phyloP scores from a whole-genome alignment of 2,329 filamentous ascomycete genomes.

The Sphaerulina populicola region DNA sequence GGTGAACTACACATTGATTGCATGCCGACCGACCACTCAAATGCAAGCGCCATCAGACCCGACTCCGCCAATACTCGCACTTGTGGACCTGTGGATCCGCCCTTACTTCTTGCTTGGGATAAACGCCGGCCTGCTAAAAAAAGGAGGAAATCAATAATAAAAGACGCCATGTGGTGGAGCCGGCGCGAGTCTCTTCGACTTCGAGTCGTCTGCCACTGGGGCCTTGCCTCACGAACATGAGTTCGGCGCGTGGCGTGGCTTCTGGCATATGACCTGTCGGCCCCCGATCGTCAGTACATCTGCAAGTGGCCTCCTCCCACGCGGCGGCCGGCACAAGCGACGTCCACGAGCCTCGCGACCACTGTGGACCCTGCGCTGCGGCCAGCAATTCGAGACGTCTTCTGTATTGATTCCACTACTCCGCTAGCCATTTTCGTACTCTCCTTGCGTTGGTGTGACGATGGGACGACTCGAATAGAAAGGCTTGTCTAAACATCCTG shows the following conservation, averaged over 20 bases:
- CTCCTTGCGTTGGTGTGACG: conserved; percentile 2
- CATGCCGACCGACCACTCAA: not conserved
- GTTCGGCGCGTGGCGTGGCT: not conserved
- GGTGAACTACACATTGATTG: not conserved
- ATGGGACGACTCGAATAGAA: conserved; percentile 4
- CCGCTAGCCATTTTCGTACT: conserved; percentile 7
- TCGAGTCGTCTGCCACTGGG: not conserved
- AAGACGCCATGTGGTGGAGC: not conserved
- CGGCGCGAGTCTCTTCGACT: not conserved
- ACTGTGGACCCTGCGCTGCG: not conserved
- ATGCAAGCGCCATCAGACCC: not conserved
- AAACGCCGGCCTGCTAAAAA: not conserved
- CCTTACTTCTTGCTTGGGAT: not conserved
- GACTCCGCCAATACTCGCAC: not conserved
- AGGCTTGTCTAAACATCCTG: conserved; percentile 7
- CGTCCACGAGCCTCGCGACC: not conserved
- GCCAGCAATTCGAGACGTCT: not conserved
- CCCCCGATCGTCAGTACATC: too few relatives aligned
- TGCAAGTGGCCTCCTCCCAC: too few relatives aligned
- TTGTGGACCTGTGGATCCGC: not conserved
- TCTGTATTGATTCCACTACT: conserved; percentile 1
- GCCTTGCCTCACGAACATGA: not conserved
- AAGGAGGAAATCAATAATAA: too few relatives aligned
- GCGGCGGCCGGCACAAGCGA: not conserved
- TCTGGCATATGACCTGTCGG: not conserved